A percentile compares a stretch with the other conserved stretches of the same genome.
Evolutionary conservation across 495 filamentous ascomycete species (phyloP).

Genomic region (Pseudomonodictys pantanalensis): DNA sequence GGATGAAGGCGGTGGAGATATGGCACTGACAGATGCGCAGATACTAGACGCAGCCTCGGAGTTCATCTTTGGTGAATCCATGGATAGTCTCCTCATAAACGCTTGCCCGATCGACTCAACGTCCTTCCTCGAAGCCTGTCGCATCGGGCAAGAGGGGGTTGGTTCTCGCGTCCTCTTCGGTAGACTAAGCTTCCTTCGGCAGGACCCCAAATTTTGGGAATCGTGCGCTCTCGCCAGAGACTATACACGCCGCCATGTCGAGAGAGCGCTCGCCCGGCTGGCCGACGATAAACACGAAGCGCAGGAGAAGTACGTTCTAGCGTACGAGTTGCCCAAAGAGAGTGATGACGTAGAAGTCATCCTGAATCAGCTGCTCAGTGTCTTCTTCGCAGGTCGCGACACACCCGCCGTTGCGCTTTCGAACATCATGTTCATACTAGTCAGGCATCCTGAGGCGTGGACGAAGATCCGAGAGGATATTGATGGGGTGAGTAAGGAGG

Average conservation of each 20-base stretch:
- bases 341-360: neutral
- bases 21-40: neutral
- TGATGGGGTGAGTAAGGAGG: neutral
- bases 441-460: slow-evolving; percentile 1
- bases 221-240: neutral
- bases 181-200: neutral
- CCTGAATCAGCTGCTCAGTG: neutral
- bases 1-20: too few relatives aligned
- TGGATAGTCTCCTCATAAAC: slow-evolving; percentile 1
- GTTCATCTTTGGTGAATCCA: slow-evolving; percentile 13
- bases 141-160: neutral
- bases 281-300: neutral
- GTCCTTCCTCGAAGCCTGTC: too few relatives aligned
- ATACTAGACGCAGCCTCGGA: slow-evolving; percentile 9
- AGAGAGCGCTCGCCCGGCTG: neutral
- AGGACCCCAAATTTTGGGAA: neutral
- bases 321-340: neutral
- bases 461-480: slow-evolving; percentile 5
- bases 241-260: neutral
- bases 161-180: neutral
- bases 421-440: neutral
- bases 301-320: neutral
- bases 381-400: slow-evolving; percentile 5
- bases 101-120: neutral
- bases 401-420: slow-evolving; percentile 3